These are phyloP conservation scores for Phytopythium sindhum DNA, from an alignment of 352 stramenopile genomes.

Conservation along the genomic window DNA sequence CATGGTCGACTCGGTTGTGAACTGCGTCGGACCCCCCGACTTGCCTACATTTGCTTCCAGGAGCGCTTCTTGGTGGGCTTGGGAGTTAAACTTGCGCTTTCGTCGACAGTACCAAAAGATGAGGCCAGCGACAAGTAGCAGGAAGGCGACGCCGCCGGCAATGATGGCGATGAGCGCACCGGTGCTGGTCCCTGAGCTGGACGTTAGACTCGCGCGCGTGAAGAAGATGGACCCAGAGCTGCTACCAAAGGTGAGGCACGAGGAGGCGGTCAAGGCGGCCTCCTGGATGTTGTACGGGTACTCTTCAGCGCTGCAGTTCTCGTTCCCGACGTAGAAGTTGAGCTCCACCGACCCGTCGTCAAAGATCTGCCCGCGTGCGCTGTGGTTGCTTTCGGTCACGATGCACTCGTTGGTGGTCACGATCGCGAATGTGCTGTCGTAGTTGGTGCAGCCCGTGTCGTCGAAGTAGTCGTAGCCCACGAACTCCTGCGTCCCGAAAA, in stretches of 20 bases:
- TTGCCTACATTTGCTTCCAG: background rate
- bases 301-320: background rate
- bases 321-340: background rate
- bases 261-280: background rate
- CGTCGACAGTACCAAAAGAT: constrained; percentile 2
- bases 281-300: background rate
- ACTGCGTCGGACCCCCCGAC: background rate
- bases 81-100: background rate
- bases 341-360: constrained; percentile 2
- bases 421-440: background rate
- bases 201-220: background rate
- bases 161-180: constrained; percentile 1
- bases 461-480: constrained; percentile 1
- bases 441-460: constrained; percentile 4
- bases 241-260: background rate
- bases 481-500: constrained; percentile 1
- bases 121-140: background rate
- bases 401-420: background rate
- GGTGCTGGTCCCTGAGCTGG: background rate
- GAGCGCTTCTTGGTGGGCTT: background rate
- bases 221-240: background rate
- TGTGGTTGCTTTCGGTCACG: background rate
- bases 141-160: constrained; percentile 1
- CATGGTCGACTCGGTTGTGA: background rate
- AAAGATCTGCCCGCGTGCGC: background rate